phyloP scores from a whole-genome alignment of 1,284 basidiomycete species.

The Puccinia polysora region DNA sequence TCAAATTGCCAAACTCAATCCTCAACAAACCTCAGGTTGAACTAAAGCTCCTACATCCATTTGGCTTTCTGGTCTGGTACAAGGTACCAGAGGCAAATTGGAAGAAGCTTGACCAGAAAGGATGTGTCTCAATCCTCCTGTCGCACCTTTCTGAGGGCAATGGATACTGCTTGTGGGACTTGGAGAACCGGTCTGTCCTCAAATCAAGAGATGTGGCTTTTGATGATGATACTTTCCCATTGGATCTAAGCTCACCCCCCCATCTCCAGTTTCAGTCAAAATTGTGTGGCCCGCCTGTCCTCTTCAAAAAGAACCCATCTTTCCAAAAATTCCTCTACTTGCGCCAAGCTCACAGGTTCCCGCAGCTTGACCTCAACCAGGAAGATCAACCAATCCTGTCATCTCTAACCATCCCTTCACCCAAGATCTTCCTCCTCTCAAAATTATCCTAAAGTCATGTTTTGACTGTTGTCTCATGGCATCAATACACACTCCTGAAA shows the following conservation, averaged over 20 bases:
- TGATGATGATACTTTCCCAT: neutral
- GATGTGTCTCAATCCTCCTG: neutral
- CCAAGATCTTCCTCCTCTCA: neutral
- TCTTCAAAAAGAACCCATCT: neutral
- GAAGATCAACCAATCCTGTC: neutral
- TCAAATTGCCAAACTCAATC: neutral
- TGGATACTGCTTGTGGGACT: slow-evolving; percentile 21
- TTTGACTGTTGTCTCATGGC: slow-evolving; percentile 1
- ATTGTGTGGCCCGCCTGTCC: neutral
- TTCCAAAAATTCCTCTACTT: neutral
- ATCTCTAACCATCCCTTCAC: neutral
- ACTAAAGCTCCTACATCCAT: neutral
- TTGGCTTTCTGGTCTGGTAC: slow-evolving; percentile 16
- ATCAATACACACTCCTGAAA: slow-evolving; percentile 5
- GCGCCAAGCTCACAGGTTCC: no score
- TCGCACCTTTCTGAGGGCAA: slow-evolving; percentile 4
- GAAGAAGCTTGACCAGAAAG: slow-evolving; percentile 8
- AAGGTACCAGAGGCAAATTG: neutral
- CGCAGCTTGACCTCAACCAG: no score
- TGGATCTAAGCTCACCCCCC: neutral
- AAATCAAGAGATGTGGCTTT: slow-evolving; percentile 19
- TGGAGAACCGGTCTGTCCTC: neutral
- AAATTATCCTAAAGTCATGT: neutral
- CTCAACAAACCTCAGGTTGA: neutral
- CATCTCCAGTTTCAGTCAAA: neutral